Evolutionary conservation across 2,329 filamentous ascomycete species (phyloP).

Genomic region (Hymenoscyphus salicellus): DNA sequence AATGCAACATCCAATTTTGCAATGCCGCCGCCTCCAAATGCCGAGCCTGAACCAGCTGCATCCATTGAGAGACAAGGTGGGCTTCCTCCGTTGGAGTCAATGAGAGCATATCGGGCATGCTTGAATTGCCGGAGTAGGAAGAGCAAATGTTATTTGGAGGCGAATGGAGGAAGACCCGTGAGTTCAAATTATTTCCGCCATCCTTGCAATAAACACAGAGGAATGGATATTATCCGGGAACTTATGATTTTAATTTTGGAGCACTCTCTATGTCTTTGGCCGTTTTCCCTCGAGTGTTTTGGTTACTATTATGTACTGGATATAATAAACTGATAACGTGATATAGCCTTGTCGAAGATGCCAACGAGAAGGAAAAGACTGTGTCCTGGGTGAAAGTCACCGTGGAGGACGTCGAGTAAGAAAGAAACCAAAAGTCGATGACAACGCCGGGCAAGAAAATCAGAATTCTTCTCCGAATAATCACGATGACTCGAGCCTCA

Average conservation of each 20-base stretch:
- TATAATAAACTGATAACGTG: background rate
- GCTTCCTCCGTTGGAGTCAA: conserved; percentile 25
- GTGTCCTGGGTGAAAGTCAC: conserved; percentile 35
- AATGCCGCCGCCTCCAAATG: conserved; percentile 1
- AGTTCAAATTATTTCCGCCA: conserved; percentile 15
- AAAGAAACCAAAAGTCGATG: conserved; percentile 33
- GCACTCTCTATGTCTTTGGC: too few species aligned
- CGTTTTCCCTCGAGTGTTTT: too few species aligned
- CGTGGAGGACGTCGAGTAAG: conserved; percentile 35
- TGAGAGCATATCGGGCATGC: conserved; percentile 37
- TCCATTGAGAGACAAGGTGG: background rate
- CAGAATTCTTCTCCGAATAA: conserved; percentile 8
- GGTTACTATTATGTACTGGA: too few species aligned
- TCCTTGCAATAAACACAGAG: background rate
- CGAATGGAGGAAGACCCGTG: conserved; percentile 34
- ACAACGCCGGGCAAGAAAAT: conserved; percentile 3
- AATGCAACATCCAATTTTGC: background rate
- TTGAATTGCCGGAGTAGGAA: conserved; percentile 35
- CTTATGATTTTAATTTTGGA: background rate
- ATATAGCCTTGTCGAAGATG: conserved; percentile 35
- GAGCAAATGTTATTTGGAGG: conserved; percentile 35
- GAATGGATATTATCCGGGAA: background rate
- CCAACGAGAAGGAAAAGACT: conserved; percentile 34
- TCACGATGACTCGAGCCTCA: conserved; percentile 9
- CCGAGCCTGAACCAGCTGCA: background rate